Percentiles rank a stretch among this genome's conserved stretches.
phyloP scores from a whole-genome alignment of 176 grass and related monocot genomes.

The Carex scoparia region DNA sequence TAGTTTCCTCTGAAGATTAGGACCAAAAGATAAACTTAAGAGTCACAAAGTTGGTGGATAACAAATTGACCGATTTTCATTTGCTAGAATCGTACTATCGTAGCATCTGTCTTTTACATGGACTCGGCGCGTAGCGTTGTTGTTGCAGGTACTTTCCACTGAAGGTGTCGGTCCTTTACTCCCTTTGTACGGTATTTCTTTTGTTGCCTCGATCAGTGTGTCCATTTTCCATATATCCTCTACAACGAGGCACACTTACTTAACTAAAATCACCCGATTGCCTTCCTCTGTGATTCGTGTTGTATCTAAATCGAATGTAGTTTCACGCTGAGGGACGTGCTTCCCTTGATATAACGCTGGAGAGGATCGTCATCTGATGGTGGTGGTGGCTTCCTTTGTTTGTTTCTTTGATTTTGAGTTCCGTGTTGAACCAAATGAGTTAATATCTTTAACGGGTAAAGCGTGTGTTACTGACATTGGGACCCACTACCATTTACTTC shows the following conservation, averaged over 20 bases:
- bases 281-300: background rate
- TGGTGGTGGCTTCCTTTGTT: background rate
- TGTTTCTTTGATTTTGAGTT: background rate
- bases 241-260: background rate
- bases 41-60: background rate
- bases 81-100: background rate
- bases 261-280: background rate
- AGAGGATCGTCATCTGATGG: background rate
- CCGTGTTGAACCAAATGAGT: too few relatives aligned
- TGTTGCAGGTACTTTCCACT: slow-evolving; percentile 3
- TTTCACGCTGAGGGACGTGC: background rate
- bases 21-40: background rate
- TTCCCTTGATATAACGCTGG: background rate
- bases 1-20: background rate
- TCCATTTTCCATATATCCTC: background rate
- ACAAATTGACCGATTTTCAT: background rate
- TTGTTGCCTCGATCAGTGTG: background rate
- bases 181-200: background rate
- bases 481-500: background rate
- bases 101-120: background rate
- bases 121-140: slow-evolving; percentile 10
- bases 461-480: background rate
- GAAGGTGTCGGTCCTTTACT: slow-evolving; percentile 12
- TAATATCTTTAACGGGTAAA: background rate
- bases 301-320: too few relatives aligned